Evolutionary conservation across 148 eudicot genomes (phyloP), one percentile per base, ranked within the genome.

Genomic region (Vaccinium vitisidaea): DNA sequence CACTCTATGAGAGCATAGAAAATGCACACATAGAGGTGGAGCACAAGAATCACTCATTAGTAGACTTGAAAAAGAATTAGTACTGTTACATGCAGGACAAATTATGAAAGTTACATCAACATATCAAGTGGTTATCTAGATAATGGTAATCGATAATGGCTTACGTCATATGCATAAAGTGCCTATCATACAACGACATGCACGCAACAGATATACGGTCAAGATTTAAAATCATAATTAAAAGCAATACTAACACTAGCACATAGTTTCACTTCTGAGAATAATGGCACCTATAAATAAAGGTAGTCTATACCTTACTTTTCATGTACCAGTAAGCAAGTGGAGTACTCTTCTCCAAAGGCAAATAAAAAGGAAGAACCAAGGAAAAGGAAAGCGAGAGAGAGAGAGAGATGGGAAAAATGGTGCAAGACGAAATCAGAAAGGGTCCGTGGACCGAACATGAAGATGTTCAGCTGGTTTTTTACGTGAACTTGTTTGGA

Each of bases 361-460:
- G 30, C 32, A 25, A 70, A 54, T 54, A 12, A 53, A 30, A 52
- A 58, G 53, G 23, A 73, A 39, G 43, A 23, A 75, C 79, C 43
- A 59, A 77, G 14, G 63, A 61, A 52, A 86, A 80, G 83, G 76
- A 85, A 81, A 73, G 84, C 53, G n/a, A 65, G 36, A 32, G 36
- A 32, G 46, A 43, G 50, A 85, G 32, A 14, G 16, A 79, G 61
- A 80, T 52, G 36, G 70, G 16, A 43, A 88, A 67, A 84, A 92
- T 90, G 90, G 92, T 84, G 83, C 88, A 86, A 21, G 90, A 94
- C 83, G 93, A 93, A 73, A 85, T 85, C 70, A 87, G 97, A 81
- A 96, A 93, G 83, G 99, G 99, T 77, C 99, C 98, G 78, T 96
- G 99, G 99, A 94, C 95, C 7, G 99, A 96, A 85, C 88, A 94